Evolutionary conservation across 1,284 basidiomycete genomes (phyloP), one percentile per base, ranked within the genome.

Genomic region (Leccinum pachyderme): DNA sequence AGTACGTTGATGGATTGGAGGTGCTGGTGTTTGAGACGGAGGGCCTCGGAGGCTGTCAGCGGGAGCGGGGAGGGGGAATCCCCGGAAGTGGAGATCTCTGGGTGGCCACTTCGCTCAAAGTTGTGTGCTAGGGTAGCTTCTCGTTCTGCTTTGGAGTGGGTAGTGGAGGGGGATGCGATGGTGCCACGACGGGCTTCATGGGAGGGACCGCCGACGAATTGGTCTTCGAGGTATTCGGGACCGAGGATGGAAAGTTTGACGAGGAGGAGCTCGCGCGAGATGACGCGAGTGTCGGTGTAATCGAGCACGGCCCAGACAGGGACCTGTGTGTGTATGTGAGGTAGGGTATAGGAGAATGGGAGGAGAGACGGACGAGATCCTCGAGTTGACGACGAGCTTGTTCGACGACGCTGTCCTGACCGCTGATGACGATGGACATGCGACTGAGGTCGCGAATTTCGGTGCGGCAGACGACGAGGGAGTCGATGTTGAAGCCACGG

Each of bases 401-500:
- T 73, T 99, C 97, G 51, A 99, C 91, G 43, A 99, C 95, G 58
- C 93, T 94, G 67, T 99, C 96, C 73, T 99, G 97, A 2, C 96
- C 97, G 60, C 87, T 89, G 49, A 99, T 81, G 61, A 98, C 94
- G 72, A 99, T 94, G 69, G 93, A 98, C 97, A 99, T 99, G 51
- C 97, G 85, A 77, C 91, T 95, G 44, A 99, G 81, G 76, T 99
- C 97, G 55, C 92, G 87, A 63, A 99, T 95, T 75, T 99, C 97
- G 45, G 97, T 99, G 56, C 93, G 86, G 75, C 97, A 99, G 24
- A 99, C 97, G 63, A 99, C 97, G 58, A 99, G 82, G 18, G 95
- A 98, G 76, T 99, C 97, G 67, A 96, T 98, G 80, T 99, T 99
- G 81, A 99, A 98, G 1, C 97, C 97, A 61, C 97, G 81, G 41